Base-by-base conservation (phyloP, 208 protist species). In the Angomonas ambiguus region DNA sequence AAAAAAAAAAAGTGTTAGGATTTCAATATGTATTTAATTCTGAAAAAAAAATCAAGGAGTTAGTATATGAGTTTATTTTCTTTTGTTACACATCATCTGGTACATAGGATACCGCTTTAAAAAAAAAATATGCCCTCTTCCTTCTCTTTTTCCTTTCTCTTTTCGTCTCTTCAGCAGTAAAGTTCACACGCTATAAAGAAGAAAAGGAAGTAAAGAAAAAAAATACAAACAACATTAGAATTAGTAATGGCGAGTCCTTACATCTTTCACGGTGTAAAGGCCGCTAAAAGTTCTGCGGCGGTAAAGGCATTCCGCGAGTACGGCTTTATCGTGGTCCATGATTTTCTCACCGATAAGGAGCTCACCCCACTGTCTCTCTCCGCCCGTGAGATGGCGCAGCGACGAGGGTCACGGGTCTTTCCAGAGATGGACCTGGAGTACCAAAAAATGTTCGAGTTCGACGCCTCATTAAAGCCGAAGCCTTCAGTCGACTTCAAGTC, bases 251-350 rank as follows among this genome's bases (percentile, higher is more conserved):
- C 53, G 0, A 68, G 64, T n/a, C 34, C 51, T 1, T 76, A 69
- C 32, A 59, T 71, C 5, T 79, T 92, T 32, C 62, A 74, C 38
- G 76, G 76, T 22, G 74, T 64, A 41, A 32, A 67, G 2, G 78
- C 63, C 6, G 73, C 83, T 22, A 45, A 83, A 42, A 74, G 76
- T 0, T 72, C 82, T 25, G 73, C 49, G 5, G 74, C 74, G 22
- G 74, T 92, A 48, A 74, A 83, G 22, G 75, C 69, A 30, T 93
- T 87, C 62, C 78, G 87, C 24, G 79, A 88, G 42, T 63, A 81
- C 51, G 87, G 87, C 32, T 38, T 84, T 31, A 51, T 93, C 31
- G 35, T 91, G 8, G 80, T 80, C 10, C 62, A 84, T 16, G 28
- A 63, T 16, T 84, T 89, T 49, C 33, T 92, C 1, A n/a, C 48